phyloP scores from a whole-genome alignment of 257 asterid genomes.

The Datura wrightii region DNA sequence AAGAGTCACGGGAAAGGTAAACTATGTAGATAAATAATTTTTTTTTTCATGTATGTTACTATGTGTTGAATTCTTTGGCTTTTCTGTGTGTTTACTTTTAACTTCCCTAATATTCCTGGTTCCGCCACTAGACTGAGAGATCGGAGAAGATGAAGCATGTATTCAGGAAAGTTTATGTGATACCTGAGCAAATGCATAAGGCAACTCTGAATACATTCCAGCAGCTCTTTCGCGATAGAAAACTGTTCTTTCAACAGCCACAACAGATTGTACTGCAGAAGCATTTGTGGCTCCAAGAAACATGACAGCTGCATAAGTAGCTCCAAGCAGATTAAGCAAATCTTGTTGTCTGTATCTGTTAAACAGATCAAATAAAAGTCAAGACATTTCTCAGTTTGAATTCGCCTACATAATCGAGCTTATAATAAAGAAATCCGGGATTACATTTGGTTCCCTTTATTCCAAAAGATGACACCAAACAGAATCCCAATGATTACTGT shows the following conservation, averaged over 20 bases:
- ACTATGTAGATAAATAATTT: no score
- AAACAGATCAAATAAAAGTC: not conserved
- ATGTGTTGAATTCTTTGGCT: not conserved
- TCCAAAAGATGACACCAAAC: conserved; percentile 78
- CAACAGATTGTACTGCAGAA: conserved; percentile 76
- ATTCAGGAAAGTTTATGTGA: not conserved
- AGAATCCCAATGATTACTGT: conserved; percentile 55
- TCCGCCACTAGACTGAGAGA: not conserved
- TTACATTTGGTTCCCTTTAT: conserved; percentile 59
- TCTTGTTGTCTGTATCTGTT: conserved; percentile 73
- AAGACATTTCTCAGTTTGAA: not conserved
- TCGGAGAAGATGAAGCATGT: not conserved
- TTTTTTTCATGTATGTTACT: no score
- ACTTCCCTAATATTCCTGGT: not conserved
- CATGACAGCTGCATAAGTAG: conserved; percentile 78
- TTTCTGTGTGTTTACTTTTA: not conserved
- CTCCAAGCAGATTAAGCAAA: conserved; percentile 79
- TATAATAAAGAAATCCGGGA: conserved; percentile 12
- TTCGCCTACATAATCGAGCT: not conserved
- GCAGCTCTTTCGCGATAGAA: conserved; percentile 92
- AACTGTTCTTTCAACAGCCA: conserved; percentile 73
- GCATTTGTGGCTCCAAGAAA: conserved; percentile 86
- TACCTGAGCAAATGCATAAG: conserved; percentile 91
- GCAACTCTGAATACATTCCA: conserved; percentile 87
- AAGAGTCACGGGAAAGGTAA: not conserved